phyloP scores from a whole-genome alignment of 495 filamentous ascomycete species.

The Podospora didyma region DNA sequence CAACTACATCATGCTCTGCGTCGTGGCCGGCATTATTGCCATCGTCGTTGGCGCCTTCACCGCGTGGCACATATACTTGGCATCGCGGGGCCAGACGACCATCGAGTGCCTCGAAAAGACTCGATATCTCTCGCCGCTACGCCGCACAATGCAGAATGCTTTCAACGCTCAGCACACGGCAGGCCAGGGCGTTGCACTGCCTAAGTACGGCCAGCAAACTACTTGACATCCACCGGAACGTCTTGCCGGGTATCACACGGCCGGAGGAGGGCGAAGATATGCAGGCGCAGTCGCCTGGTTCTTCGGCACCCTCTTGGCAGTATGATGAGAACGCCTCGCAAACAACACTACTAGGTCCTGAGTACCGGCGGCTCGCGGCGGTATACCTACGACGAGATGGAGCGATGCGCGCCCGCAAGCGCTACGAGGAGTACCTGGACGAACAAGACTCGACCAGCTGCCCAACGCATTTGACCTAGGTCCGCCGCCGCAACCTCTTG shows the following conservation, averaged over 20 bases:
- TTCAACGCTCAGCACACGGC: conserved; percentile 48
- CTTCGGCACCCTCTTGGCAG: conserved; percentile 7
- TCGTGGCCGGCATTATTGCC: conserved; percentile 86
- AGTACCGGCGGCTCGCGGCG: conserved; percentile 50
- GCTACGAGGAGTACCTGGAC: conserved; percentile 85
- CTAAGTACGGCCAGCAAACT: conserved; percentile 72
- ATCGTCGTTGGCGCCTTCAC: conserved; percentile 88
- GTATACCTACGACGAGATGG: conserved; percentile 62
- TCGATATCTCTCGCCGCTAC: conserved; percentile 77
- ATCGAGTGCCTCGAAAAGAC: conserved; percentile 96
- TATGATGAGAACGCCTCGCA: conserved; percentile 4
- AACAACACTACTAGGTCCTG: conserved; percentile 30
- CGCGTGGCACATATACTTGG: conserved; percentile 85
- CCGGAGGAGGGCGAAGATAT: conserved; percentile 73
- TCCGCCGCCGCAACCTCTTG: conserved; percentile 67
- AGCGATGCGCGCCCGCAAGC: conserved; percentile 64
- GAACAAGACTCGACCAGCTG: conserved; percentile 78
- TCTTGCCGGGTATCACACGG: conserved; percentile 72
- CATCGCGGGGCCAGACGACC: conserved; percentile 74
- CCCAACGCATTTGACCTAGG: conserved; percentile 93
- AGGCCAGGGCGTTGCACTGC: conserved; percentile 45
- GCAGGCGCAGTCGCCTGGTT: conserved; percentile 10
- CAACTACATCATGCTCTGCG: conserved; percentile 82
- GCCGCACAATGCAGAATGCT: conserved; percentile 61
- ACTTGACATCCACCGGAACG: conserved; percentile 76